These are phyloP conservation scores for Saccharomyces pastorianus DNA, from an alignment of 1,139 yeast genomes.

Conservation along the genomic window DNA sequence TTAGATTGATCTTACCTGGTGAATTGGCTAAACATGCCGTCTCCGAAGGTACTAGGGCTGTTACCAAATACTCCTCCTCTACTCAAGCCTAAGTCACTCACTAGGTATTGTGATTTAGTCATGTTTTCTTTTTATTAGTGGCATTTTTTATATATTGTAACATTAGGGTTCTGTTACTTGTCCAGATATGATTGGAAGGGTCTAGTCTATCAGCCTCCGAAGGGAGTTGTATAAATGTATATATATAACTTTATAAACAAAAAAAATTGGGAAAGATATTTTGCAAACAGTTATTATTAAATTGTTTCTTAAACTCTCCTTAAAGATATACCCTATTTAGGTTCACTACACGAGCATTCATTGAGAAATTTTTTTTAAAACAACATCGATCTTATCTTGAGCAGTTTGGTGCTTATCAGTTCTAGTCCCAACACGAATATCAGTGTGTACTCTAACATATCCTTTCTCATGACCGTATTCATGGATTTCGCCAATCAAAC, in stretches of 20 bases:
- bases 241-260: constrained; percentile 5
- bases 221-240: constrained; percentile 5
- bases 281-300: not conserved
- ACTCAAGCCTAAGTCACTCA: constrained; percentile 24
- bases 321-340: not conserved
- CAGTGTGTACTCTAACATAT: constrained; percentile 71
- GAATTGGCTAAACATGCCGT: constrained; percentile 99
- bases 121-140: constrained; percentile 2
- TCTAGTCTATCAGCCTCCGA: not conserved
- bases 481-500: constrained; percentile 71
- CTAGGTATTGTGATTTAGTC: constrained; percentile 2
- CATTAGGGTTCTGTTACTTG: constrained; percentile 8
- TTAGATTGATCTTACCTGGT: constrained; percentile 97
- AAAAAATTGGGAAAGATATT: not conserved
- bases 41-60: constrained; percentile 99
- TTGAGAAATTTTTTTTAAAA: constrained; percentile 33
- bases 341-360: not conserved
- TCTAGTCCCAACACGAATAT: constrained; percentile 75
- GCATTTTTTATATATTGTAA: constrained; percentile 8
- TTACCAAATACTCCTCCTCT: constrained; percentile 94
- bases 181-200: not conserved
- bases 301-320: not conserved
- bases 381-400: constrained; percentile 56
- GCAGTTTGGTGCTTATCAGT: constrained; percentile 61
- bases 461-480: constrained; percentile 61